These are phyloP conservation scores for Leucoagaricus sp. DNA, from an alignment of 1,284 basidiomycete genomes.

Conservation along the genomic window DNA sequence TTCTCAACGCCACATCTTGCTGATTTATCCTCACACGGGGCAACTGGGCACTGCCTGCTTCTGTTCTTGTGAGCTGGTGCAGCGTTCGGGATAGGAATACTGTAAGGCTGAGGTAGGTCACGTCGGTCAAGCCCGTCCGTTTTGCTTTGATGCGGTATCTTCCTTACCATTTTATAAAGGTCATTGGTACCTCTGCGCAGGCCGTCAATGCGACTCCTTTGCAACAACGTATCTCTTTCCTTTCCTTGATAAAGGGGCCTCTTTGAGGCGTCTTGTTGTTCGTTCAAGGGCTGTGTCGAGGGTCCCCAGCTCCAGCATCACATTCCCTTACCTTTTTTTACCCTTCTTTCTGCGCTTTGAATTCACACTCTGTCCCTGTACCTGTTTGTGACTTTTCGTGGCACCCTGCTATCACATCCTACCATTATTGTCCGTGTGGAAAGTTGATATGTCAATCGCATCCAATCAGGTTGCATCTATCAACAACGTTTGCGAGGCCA, in stretches of 20 bases:
- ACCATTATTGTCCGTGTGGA: too few species aligned
- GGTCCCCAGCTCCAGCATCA: neutral
- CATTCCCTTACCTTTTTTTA: neutral
- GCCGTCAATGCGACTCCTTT: neutral
- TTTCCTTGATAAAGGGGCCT: neutral
- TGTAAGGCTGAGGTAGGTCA: neutral
- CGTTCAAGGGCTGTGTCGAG: neutral
- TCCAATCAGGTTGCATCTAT: neutral
- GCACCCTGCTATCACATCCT: too few species aligned
- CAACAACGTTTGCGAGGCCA: neutral
- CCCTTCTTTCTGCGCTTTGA: neutral
- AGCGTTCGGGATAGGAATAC: neutral
- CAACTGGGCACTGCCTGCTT: neutral
- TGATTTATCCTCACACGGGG: constrained; percentile 3
- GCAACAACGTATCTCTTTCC: neutral
- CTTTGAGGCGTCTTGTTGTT: neutral
- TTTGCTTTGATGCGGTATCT: constrained; percentile 1
- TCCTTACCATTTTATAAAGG: constrained; percentile 8
- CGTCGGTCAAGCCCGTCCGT: constrained; percentile 3
- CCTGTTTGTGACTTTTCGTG: too few species aligned
- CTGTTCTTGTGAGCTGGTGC: neutral
- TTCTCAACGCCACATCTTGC: neutral
- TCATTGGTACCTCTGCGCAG: neutral
- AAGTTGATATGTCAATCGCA: neutral
- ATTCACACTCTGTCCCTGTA: neutral